phyloP scores from a whole-genome alignment of 2,329 filamentous ascomycete species.

The Davidsoniella australis region DNA sequence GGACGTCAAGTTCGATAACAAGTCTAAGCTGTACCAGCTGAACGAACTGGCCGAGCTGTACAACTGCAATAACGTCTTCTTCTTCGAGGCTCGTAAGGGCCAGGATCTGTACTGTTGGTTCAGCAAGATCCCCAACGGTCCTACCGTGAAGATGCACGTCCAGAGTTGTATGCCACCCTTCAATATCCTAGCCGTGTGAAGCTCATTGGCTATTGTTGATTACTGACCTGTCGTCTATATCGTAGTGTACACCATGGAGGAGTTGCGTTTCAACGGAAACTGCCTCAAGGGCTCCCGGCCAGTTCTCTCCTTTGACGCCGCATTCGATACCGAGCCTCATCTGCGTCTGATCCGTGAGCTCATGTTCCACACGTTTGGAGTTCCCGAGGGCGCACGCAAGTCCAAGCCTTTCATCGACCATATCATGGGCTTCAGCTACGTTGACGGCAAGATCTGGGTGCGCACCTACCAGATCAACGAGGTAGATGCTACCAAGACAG shows the following conservation, averaged over 20 bases:
- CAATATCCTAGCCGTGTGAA: neutral
- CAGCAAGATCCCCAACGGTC: constrained; percentile 63
- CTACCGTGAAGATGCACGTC: constrained; percentile 50
- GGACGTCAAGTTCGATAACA: constrained; percentile 93
- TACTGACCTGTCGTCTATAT: neutral
- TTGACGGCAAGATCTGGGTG: constrained; percentile 91
- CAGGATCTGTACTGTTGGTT: constrained; percentile 93
- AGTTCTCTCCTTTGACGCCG: constrained; percentile 76
- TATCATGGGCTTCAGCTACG: constrained; percentile 79
- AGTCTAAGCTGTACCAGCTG: constrained; percentile 68
- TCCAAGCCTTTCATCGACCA: constrained; percentile 94
- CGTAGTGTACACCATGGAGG: constrained; percentile 83
- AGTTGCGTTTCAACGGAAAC: constrained; percentile 92
- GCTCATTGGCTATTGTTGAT: neutral
- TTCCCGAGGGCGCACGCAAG: constrained; percentile 73
- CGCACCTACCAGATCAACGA: constrained; percentile 88
- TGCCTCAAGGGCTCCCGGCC: constrained; percentile 87
- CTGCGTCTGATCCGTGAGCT: constrained; percentile 76
- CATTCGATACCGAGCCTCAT: constrained; percentile 69
- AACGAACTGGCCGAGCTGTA: constrained; percentile 64
- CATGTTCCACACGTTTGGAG: constrained; percentile 77
- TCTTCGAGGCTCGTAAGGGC: constrained; percentile 88
- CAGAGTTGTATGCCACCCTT: constrained; percentile 44
- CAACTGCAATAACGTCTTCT: constrained; percentile 88
- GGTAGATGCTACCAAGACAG: constrained; percentile 36